Evolutionary conservation across 306 rosid species (phyloP).

Genomic region (Notholithocarpus densiflorus): DNA sequence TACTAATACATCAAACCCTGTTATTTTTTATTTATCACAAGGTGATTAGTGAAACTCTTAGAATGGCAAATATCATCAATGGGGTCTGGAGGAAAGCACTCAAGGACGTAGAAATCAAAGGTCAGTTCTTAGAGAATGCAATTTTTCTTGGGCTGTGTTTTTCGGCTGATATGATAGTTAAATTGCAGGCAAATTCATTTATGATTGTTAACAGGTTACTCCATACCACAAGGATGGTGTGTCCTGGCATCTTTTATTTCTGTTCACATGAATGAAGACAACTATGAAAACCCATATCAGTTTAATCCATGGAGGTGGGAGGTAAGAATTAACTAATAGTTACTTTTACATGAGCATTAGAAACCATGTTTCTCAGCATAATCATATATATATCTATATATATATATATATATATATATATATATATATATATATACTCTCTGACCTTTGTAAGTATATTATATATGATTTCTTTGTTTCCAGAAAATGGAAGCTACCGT

Average conservation of each 20-base stretch:
- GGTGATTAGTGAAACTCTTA: conserved; percentile 93
- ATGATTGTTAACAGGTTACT: conserved; percentile 44
- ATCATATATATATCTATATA: not conserved
- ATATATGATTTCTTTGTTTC: not conserved
- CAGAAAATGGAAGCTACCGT: conserved; percentile 36
- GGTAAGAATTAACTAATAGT: conserved; percentile 35
- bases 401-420: not conserved
- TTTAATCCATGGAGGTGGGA: conserved; percentile 96
- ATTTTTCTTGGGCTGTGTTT: not conserved
- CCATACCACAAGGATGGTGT: conserved; percentile 70
- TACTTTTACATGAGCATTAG: not conserved
- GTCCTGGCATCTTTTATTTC: conserved; percentile 78
- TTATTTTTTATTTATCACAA: conserved; percentile 9
- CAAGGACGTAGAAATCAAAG: conserved; percentile 74
- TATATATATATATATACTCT: not conserved
- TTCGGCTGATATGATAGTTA: not conserved
- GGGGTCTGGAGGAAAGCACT: conserved; percentile 90
- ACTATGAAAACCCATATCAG: conserved; percentile 58
- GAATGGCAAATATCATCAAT: conserved; percentile 89
- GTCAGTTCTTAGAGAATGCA: conserved; percentile 26
- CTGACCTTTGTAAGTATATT: not conserved
- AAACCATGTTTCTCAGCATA: not conserved
- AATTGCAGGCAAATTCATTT: not conserved
- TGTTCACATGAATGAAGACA: conserved; percentile 67
- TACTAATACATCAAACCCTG: not conserved